Evolutionary conservation across 768 basidiomycete genomes (phyloP), one percentile per base, ranked within the genome.

Genomic region (Mycena latifolia): DNA sequence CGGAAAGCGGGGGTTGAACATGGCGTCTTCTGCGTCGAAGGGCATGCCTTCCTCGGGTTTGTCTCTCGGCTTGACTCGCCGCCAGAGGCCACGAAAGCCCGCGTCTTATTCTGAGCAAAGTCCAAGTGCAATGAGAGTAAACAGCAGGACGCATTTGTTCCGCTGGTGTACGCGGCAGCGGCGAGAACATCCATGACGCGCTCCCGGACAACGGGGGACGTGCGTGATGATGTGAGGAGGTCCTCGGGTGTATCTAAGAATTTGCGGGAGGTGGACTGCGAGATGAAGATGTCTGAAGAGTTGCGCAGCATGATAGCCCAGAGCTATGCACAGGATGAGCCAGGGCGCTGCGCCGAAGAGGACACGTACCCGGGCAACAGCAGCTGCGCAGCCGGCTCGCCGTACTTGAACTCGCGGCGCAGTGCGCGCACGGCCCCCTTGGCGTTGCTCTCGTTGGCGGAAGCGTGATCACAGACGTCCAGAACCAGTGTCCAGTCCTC

Each of bases 231-330:
- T 2, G 77, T 80, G 5, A 95, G 78, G 22, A 93, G 84, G 20
- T 94, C 92, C 65, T 95, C 94, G 20, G 95, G 79, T 1, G 87
- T 89, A 55, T 94, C 91, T 22, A 92, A 77, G 72, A 95, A 95
- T 74, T 95, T 95, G 71, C 89, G 88, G 33, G 89, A 82, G 17
- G 87, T 84, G 41, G 88, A 90, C 70, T 93, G 89, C 15, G 84
- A 76, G 37, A 93, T 85, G 72, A 96, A 95, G 17, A 86, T 73
- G 12, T 90, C 88, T 0, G 89, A 86, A 4, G 90, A 89, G 73
- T 96, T 96, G 29, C 89, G 88, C 39, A 96, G 85, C 90, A 96
- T 92, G 70, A 96, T 90, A 3, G 94, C 91, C 95, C 95, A 96
- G 9, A 98, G 74, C 92, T 94, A 43, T 20, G 12, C 14, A 12